Conservation (phyloP, 768 basidiomycete species). For the Lactifluus piperatus region DNA sequence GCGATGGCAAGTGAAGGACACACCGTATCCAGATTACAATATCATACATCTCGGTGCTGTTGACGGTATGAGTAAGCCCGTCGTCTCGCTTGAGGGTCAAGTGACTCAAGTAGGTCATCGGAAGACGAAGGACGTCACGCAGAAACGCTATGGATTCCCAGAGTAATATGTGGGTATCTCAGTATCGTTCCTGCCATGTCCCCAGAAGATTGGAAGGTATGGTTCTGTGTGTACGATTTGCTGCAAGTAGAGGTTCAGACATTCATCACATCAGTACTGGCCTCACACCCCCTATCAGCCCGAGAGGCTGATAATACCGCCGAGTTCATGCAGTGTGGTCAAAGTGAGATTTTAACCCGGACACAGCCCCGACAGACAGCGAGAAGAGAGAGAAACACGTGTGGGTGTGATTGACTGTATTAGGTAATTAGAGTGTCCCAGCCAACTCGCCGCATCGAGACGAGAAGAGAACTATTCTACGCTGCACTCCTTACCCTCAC, state of each 20-base stretch:
- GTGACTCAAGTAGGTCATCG: conserved; percentile 17
- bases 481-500: neutral
- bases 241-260: conserved; percentile 10
- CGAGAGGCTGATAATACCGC: conserved; percentile 36
- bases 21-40: conserved; percentile 26
- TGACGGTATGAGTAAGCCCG: conserved; percentile 29
- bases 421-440: neutral
- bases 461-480: too few relatives aligned
- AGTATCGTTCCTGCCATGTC: conserved; percentile 32
- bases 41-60: conserved; percentile 29
- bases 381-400: too few relatives aligned
- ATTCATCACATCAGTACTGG: conserved; percentile 17
- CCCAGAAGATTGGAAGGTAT: conserved; percentile 35
- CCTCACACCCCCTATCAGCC: conserved; percentile 34
- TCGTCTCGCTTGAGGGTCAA: conserved; percentile 27
- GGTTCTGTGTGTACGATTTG: conserved; percentile 30
- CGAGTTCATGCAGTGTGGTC: conserved; percentile 34
- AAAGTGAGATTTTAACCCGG: too few relatives aligned
- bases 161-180: conserved; percentile 32
- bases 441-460: neutral
- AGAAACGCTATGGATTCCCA: conserved; percentile 29
- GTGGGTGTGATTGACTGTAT: too few relatives aligned
- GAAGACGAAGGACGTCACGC: conserved; percentile 23
- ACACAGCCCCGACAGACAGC: neutral
- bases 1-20: conserved; percentile 3